Base-by-base conservation (phyloP, 1,139 yeast species). In the Lodderomyces theae region DNA sequence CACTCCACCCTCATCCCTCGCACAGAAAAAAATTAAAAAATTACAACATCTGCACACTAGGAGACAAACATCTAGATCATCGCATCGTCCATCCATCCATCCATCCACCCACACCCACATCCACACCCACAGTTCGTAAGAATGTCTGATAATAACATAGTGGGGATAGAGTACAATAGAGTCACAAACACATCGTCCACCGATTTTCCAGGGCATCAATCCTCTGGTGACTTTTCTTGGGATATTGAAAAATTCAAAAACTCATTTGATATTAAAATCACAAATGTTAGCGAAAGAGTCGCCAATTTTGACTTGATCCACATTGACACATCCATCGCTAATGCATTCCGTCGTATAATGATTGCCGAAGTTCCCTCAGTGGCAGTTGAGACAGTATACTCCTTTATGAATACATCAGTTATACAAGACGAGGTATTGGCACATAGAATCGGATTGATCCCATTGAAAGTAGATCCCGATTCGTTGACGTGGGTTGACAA, bases 341-440 rank as follows among this genome's bases (percentile, higher is more conserved):
- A 92, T 69, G 97, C 98, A 0, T 89, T 92, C 67, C 86, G 98
- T 59, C 85, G 98, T 60, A 86, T 92, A 52, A 90, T 92, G 97
- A 82, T 92, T 47, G 80, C 97, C 1, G 98, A 92, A 61, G 96
- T 92, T 25, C 98, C 98, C 15, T 78, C 94, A 3, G 95, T 92
- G 36, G 98, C 98, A 7, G 86, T 95, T 22, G 98, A 92, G 63
- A 79, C 86, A 47, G 88, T 92, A 23, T 90, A 85, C 60, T 77
- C 92, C 49, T 86, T 85, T 69, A 90, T 88, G 75, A 92, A 92
- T 66, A 92, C 98, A 1, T 86, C 96, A 3, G 96, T 92, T 40
- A 86, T 92, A 49, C 97, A 90, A 63, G 98, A 92, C 62, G 98
- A 92, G 67, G 96, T 92, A 11, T 77, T 92, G 52, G 92, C 98